These are phyloP conservation scores for Dryas drummondii DNA, from an alignment of 306 rosid genomes.

Conservation along the genomic window DNA sequence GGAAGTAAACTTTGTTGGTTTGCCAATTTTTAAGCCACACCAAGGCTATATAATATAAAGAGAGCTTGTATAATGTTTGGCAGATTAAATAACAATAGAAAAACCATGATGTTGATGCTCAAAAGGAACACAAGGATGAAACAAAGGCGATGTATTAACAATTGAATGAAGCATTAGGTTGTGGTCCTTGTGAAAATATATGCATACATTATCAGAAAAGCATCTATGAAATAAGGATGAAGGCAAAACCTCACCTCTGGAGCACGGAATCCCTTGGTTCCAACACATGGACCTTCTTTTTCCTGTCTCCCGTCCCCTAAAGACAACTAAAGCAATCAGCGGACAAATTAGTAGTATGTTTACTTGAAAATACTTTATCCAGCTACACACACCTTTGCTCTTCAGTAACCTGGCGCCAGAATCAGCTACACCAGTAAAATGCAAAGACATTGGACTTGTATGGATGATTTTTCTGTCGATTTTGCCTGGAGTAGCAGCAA, in stretches of 20 bases:
- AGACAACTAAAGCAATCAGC: conserved; percentile 12
- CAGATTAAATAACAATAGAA: neutral
- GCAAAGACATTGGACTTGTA: conserved; percentile 37
- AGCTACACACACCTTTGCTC: conserved; percentile 36
- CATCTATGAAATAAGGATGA: conserved; percentile 8
- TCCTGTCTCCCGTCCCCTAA: conserved; percentile 30
- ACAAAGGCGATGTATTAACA: neutral
- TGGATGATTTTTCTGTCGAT: conserved; percentile 17
- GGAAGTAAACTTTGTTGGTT: no score
- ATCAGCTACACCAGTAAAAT: conserved; percentile 24
- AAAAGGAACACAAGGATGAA: neutral
- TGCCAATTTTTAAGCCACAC: no score
- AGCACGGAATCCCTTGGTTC: conserved; percentile 47
- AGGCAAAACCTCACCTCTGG: conserved; percentile 33
- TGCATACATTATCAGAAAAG: neutral
- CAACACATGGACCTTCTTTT: conserved; percentile 42
- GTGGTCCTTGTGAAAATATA: neutral
- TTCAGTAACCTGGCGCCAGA: conserved; percentile 22
- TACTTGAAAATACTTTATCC: neutral
- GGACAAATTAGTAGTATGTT: neutral
- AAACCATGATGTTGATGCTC: neutral
- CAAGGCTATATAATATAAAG: no score
- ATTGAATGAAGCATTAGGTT: conserved; percentile 1
- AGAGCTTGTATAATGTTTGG: neutral
- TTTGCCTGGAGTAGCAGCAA: conserved; percentile 35